Evolutionary conservation across 2,329 filamentous ascomycete species (phyloP).

Genomic region (Stagonosporopsis rhizophila): DNA sequence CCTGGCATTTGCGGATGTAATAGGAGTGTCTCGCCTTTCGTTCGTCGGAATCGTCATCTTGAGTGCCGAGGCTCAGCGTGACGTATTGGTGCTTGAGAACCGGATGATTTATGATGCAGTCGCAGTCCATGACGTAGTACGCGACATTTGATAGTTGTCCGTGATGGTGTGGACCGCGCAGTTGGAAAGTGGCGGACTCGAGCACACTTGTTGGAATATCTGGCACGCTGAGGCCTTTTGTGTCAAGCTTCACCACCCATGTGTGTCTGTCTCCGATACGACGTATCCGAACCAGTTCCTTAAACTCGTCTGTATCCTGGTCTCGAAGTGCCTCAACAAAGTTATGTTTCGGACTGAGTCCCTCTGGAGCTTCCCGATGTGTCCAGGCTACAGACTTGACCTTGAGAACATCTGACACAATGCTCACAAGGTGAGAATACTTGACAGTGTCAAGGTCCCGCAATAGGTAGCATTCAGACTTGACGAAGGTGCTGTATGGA

Average conservation of each 20-base stretch:
- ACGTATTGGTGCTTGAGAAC: not conserved
- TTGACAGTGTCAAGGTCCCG: not conserved
- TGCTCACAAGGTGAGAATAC: too few species aligned
- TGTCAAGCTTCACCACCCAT: slow-evolving; percentile 4
- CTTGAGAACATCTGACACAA: not conserved
- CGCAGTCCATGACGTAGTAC: not conserved
- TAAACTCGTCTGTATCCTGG: too few species aligned
- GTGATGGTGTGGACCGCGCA: not conserved
- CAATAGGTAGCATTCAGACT: not conserved
- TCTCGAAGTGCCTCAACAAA: too few species aligned
- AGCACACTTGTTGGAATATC: not conserved
- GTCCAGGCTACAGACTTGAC: too few species aligned
- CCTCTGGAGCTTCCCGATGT: too few species aligned
- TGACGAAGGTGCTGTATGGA: slow-evolving; percentile 2
- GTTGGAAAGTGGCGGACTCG: not conserved
- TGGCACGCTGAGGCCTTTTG: not conserved
- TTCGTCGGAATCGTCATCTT: too few species aligned
- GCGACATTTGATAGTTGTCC: too few species aligned
- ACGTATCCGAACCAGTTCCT: not conserved
- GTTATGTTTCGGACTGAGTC: too few species aligned
- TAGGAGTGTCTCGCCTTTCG: too few species aligned
- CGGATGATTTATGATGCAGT: too few species aligned
- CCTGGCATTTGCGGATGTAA: not conserved
- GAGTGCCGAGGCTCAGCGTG: not conserved
- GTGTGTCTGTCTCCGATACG: slow-evolving; percentile 15